phyloP scores from a whole-genome alignment of 495 filamentous ascomycete species.

The Corynascus novoguineensis region DNA sequence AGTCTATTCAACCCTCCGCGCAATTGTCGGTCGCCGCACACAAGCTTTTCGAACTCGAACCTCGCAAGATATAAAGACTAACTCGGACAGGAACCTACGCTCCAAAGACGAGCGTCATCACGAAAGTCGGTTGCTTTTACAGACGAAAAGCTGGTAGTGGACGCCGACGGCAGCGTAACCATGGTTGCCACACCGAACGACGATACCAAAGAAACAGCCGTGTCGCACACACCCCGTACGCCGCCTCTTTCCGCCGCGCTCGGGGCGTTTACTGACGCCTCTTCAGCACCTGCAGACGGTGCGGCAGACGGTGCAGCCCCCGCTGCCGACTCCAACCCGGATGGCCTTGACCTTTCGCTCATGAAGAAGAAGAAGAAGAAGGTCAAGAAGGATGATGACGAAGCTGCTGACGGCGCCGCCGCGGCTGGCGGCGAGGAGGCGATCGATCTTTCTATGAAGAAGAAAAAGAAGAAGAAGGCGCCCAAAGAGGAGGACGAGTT shows the following conservation, averaged over 20 bases:
- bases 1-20: neutral
- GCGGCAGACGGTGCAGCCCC: constrained; percentile 37
- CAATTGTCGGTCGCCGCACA: constrained; percentile 4
- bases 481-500: constrained; percentile 59
- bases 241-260: constrained; percentile 47
- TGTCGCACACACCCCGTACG: constrained; percentile 63
- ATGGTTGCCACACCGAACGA: constrained; percentile 55
- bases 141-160: constrained; percentile 74
- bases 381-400: constrained; percentile 68
- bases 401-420: constrained; percentile 42
- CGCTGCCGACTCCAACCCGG: constrained; percentile 51
- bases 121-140: constrained; percentile 91
- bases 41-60: neutral
- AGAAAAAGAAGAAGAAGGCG: constrained; percentile 93
- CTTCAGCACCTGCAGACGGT: constrained; percentile 57
- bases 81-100: constrained; percentile 36
- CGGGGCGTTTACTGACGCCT: constrained; percentile 45
- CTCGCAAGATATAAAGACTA: constrained; percentile 21
- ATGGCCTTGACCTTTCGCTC: constrained; percentile 41
- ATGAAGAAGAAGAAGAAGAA: constrained; percentile 74
- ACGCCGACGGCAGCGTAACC: constrained; percentile 76
- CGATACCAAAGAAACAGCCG: constrained; percentile 62
- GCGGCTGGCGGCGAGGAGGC: constrained; percentile 26
- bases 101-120: constrained; percentile 48
- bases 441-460: constrained; percentile 70